Base-by-base conservation (phyloP, 306 rosid genomes). In the Arachis stenosperma region DNA sequence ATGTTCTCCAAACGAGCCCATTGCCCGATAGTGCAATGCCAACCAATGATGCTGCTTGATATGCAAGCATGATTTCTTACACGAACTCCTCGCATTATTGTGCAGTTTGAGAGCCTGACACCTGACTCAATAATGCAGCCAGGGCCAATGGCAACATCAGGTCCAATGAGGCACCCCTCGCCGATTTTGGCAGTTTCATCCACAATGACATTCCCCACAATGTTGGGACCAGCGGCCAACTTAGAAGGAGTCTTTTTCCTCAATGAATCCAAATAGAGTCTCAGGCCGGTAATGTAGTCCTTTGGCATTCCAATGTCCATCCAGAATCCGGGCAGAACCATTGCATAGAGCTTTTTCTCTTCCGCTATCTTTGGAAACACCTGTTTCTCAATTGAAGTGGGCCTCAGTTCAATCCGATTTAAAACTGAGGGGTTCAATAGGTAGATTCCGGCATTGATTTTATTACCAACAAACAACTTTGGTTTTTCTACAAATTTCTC, bases 241-340 rank as follows among this genome's bases (percentile, higher is more conserved):
- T 77, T 91, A 36, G 96, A 75, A 59, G 98, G 70, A 71, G 89
- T 73, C 5, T 86, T 88, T 82, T 90, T 94, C 83, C 87, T 91
- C 83, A 91, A 68, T 7, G 99, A 94, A 75, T 86, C 92, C 27
- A 94, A 75, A 79, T 90, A 93, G 41, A 93, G 96, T 79, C 88
- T 84, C 61, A 95, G 84, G 58, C 99, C 99, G 30, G 89, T 77
- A 72, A 95, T 90, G 29, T 95, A 95, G 81, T 95, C 99, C 87
- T 83, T 91, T 47, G 99, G 99, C 13, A 91, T 97, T 78, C 99
- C 99, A 59, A 95, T 87, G 87, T 95, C 99, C 99, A 95, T 95
- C 99, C 99, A 95, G 73, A 95, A 95, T 75, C 99, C 99, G 1
- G 97, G 98, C 43, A 95, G 91, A 66, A 91, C 98, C 99, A 95